Conservation (phyloP, 345 rosid genomes). For the Capsella bursapastoris region DNA sequence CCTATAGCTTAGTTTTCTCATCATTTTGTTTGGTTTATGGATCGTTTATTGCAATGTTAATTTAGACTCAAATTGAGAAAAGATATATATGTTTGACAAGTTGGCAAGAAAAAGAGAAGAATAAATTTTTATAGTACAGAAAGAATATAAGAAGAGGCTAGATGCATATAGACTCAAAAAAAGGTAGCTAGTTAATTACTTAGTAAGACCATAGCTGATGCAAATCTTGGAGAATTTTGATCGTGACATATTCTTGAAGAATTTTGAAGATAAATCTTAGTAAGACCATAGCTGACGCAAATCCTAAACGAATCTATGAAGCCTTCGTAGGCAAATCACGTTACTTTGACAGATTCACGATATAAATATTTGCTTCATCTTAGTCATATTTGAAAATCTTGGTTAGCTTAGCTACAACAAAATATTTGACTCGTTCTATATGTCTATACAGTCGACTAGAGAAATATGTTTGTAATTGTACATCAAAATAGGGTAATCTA, state of each 20-base stretch:
- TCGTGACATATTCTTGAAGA: background rate
- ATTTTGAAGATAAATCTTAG: background rate
- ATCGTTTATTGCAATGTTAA: background rate
- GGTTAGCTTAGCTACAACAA: too few species aligned
- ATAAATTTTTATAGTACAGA: background rate
- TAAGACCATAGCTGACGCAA: background rate
- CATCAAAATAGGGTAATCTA: too few species aligned
- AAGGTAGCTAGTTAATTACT: background rate
- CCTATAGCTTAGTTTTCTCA: background rate
- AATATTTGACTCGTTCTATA: too few species aligned
- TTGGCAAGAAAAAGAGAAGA: background rate
- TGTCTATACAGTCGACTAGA: too few species aligned
- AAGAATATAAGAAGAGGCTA: conserved; percentile 14
- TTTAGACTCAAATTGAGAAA: background rate
- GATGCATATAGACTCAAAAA: background rate
- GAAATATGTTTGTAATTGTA: too few species aligned
- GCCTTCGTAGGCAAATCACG: background rate
- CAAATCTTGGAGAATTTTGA: too few species aligned
- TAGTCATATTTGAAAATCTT: too few species aligned
- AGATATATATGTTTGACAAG: background rate
- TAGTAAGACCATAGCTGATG: too few species aligned
- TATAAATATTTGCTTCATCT: too few species aligned
- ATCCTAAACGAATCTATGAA: background rate
- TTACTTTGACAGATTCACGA: background rate
- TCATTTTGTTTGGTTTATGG: conserved; percentile 10